These are phyloP conservation scores for Ettlia oleoabundans DNA, from an alignment of 139 green algal species.

Conservation along the genomic window DNA sequence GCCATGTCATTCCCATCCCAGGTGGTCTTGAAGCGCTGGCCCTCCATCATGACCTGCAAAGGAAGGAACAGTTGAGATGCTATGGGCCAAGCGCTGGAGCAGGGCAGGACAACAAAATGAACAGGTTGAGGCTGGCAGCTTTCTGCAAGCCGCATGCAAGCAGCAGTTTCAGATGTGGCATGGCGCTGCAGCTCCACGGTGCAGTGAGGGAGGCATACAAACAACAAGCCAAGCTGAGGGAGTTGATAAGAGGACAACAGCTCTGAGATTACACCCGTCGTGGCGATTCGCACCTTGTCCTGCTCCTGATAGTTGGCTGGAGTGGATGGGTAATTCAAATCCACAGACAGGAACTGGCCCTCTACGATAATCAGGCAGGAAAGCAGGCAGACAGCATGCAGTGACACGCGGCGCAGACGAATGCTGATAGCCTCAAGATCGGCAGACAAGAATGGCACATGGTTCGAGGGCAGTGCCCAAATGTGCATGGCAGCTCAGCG, in stretches of 20 bases:
- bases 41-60: slow-evolving; percentile 21
- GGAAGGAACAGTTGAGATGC: neutral
- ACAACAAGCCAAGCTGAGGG: too few relatives aligned
- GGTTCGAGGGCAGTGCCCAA: too few relatives aligned
- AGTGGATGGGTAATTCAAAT: slow-evolving; percentile 27
- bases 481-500: too few relatives aligned
- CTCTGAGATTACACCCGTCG: too few relatives aligned
- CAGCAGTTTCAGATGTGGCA: neutral
- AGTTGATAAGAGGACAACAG: too few relatives aligned
- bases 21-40: slow-evolving; percentile 14
- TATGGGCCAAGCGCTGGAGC: neutral
- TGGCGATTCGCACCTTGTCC: neutral
- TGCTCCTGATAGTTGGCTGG: neutral
- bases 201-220: too few relatives aligned
- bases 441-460: too few relatives aligned
- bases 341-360: slow-evolving; percentile 39
- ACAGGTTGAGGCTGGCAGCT: too few relatives aligned
- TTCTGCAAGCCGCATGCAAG: too few relatives aligned
- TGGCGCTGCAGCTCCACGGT: too few relatives aligned
- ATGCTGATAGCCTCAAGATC: too few relatives aligned
- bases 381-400: neutral
- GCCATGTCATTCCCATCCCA: slow-evolving; percentile 14
- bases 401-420: too few relatives aligned
- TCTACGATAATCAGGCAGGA: neutral
- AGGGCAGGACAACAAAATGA: neutral